Base-by-base conservation (phyloP, 2,329 filamentous ascomycete genomes). In the Ophiocordyceps robertsii region DNA sequence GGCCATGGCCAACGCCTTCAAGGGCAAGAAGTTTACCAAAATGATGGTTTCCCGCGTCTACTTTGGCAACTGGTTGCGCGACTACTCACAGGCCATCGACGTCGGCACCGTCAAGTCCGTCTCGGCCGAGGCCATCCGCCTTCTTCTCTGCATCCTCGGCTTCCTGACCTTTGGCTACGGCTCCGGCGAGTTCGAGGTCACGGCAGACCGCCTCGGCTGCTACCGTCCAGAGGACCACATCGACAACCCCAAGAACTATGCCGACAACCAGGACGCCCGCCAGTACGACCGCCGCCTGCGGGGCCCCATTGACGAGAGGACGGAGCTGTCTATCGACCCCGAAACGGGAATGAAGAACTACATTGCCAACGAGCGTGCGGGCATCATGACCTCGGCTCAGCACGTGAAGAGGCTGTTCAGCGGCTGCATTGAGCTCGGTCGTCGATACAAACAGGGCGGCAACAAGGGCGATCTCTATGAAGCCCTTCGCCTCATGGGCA, bases 11-110 rank as follows among this genome's bases (percentile, higher is more conserved):
- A 65, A 60, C 38, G 67, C 66, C 51, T 61, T 70, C 47, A 68
- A 67, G 50, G 67, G 69, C 52, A 88, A 89, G 69, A 93, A 89
- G 56, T 95, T 94, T 65, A 78, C 75, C 68, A 92, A 92, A 67
- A 76, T 94, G 56, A 83, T 81, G 57, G 84, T 95, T 48, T 84
- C 89, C 49, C 78, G 88, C 47, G 84, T 93, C 49, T 95, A 95
- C 68, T 95, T 95, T 67, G 89, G 89, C 49, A 95, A 95, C 68
- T 95, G 89, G 89, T 76, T 95, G 30, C 77, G 75, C 46, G 89
- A 95, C 64, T 95, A 95, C 64, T 92, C 84, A 42, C 89, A 95
- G 63, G 89, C 88, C 47, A 84, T 95, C 53, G 89, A 95, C 61
- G 85, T 95, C 40, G 89, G 87, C 47, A 93, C 87, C 4, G 77